Evolutionary conservation across 176 grass and related monocot species (phyloP).

Genomic region (Hordeum marinum): DNA sequence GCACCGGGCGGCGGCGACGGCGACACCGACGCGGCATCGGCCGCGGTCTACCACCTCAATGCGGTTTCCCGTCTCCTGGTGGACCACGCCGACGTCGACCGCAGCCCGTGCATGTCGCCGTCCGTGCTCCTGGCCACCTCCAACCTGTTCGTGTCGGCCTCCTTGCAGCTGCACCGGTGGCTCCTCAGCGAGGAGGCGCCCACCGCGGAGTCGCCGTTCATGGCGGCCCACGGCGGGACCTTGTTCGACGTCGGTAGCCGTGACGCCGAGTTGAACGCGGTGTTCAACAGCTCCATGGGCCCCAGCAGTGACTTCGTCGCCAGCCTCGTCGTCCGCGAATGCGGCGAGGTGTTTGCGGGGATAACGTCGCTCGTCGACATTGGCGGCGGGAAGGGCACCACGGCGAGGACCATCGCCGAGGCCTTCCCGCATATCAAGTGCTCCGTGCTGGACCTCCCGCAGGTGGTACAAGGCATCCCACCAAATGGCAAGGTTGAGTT

Average conservation of each 20-base stretch:
- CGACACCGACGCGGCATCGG: background rate
- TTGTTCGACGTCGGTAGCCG: background rate
- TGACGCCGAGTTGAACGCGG: background rate
- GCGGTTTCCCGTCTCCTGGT: conserved; percentile 25
- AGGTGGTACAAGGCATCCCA: background rate
- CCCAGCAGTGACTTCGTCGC: background rate
- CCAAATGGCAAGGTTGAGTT: background rate
- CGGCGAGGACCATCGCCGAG: background rate
- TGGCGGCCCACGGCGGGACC: background rate
- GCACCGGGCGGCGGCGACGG: background rate
- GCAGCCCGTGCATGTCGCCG: background rate
- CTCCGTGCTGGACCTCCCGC: background rate
- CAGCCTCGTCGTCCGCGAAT: background rate
- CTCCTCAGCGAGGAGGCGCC: background rate
- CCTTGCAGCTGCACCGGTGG: background rate
- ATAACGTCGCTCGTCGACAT: background rate
- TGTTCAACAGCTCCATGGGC: background rate
- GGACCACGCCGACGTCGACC: background rate
- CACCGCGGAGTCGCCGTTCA: background rate
- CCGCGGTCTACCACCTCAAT: conserved; percentile 7
- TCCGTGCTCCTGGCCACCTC: background rate
- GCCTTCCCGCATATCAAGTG: background rate
- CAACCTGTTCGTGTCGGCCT: background rate
- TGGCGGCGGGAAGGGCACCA: background rate
- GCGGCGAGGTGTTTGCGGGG: background rate